Base-by-base conservation (phyloP, 2,329 filamentous ascomycete genomes). In the Hypoxylon sp. region DNA sequence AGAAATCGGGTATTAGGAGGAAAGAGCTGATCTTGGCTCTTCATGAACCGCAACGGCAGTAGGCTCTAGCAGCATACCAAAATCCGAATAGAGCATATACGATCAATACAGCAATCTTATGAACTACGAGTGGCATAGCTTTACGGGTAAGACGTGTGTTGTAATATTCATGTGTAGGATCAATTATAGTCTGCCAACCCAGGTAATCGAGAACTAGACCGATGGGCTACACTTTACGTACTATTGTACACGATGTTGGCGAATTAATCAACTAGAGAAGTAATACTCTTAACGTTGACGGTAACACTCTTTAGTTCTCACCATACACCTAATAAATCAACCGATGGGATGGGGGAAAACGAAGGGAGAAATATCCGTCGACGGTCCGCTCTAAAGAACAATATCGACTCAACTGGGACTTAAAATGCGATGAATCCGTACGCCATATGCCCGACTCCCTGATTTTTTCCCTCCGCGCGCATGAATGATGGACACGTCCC, bases 191-290 rank as follows among this genome's bases (percentile, higher is more conserved):
- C 19, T 62, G 55, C 15, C 54, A 13, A 29, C 42, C 37, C 19
- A 27, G 29, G 2, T 2, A 32, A 46, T 35, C 17, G 44, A 19
- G 17, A 27, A 44, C 29, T 27, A 31, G 13, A 37, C 35, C 54
- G 44, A 48, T 11, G 59, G 57, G 46, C 32, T 61, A 59, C 65
- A 27, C n/a, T 51, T 55, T 37, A 19, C 8, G 29, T 35, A 44
- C 27, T 64, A 65, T 32, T 61, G 29, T 68, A 68, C 65, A 68
- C 11, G 29, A 61, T 11, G 27, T 32, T 53, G 39, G 53, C 13
- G 48, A 39, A 27, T 8, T 27, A 29, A 37, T 48, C 42, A 37
- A 57, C 35, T 50, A 58, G 48, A 44, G 19, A 51, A 39, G 48
- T 11, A 24, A 51, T 21, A 17, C 35, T 55, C 6, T 50, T 32